These are phyloP conservation scores for Eustoma russellianum DNA, from an alignment of 257 asterid genomes.

Conservation along the genomic window DNA sequence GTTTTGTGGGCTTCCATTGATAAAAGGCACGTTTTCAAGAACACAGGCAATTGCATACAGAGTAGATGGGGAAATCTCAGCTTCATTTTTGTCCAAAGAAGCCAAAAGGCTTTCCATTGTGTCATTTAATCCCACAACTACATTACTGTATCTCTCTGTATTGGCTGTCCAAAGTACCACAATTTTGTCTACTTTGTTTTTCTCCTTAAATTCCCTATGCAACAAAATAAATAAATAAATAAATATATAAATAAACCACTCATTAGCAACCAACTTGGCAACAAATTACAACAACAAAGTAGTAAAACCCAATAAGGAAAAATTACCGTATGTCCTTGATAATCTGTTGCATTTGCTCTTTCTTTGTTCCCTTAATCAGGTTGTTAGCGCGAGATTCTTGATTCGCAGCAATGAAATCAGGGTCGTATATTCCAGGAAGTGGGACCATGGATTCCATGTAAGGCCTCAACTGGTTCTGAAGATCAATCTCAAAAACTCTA, in stretches of 20 bases:
- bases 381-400: slow-evolving; percentile 91
- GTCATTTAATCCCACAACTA: slow-evolving; percentile 80
- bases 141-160: slow-evolving; percentile 89
- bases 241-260: neutral
- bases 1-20: slow-evolving; percentile 98
- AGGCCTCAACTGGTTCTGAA: slow-evolving; percentile 88
- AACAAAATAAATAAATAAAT: neutral
- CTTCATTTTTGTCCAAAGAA: slow-evolving; percentile 64
- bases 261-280: neutral
- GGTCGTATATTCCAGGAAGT: slow-evolving; percentile 87
- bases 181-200: slow-evolving; percentile 66
- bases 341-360: slow-evolving; percentile 72
- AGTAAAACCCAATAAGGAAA: neutral
- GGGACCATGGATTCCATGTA: slow-evolving; percentile 99
- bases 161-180: slow-evolving; percentile 99
- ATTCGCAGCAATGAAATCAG: slow-evolving; percentile 98
- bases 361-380: slow-evolving; percentile 75
- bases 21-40: slow-evolving; percentile 73
- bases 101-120: slow-evolving; percentile 70
- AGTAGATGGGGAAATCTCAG: slow-evolving; percentile 89
- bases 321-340: slow-evolving; percentile 76
- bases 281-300: neutral
- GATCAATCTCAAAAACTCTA: slow-evolving; percentile 82
- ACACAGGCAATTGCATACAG: slow-evolving; percentile 68
- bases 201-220: slow-evolving; percentile 82